These are phyloP conservation scores for Coniochaeta sp. DNA, from an alignment of 2,329 filamentous ascomycete species.

Conservation along the genomic window DNA sequence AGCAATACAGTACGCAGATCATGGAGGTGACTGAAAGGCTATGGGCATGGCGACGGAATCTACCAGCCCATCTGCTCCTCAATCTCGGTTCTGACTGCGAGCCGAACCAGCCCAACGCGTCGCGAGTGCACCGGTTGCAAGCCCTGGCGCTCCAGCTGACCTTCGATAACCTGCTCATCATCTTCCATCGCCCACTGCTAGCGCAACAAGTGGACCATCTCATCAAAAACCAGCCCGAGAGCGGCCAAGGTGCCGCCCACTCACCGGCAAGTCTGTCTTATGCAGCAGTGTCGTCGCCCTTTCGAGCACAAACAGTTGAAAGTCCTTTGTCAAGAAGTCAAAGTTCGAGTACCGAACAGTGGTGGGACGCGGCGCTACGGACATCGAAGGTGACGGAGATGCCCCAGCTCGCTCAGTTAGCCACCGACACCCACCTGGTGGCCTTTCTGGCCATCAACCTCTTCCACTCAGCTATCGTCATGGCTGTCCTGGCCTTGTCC, in stretches of 20 bases:
- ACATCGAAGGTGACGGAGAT: not conserved
- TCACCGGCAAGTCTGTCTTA: not conserved
- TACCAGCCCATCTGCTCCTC: not conserved
- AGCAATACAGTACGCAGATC: not conserved
- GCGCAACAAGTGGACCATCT: not conserved
- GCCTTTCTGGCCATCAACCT: not conserved
- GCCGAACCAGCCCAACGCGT: not conserved
- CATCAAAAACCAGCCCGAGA: not conserved
- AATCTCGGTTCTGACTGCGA: not conserved
- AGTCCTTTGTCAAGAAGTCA: not conserved
- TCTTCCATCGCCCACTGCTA: not conserved
- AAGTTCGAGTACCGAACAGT: not conserved
- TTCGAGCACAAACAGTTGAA: not conserved
- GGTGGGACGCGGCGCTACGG: not conserved
- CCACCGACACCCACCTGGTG: not conserved
- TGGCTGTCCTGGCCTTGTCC: not conserved
- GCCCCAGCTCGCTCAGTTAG: not conserved
- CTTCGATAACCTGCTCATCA: not conserved
- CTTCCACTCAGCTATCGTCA: not conserved
- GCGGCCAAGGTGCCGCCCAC: not conserved
- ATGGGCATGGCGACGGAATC: not conserved
- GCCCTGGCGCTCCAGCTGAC: not conserved
- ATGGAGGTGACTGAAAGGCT: not conserved
- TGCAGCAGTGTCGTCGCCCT: not conserved
- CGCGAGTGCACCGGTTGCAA: not conserved